Conservation (phyloP, 1,139 yeast species). For the Protomyces macrosporus region DNA sequence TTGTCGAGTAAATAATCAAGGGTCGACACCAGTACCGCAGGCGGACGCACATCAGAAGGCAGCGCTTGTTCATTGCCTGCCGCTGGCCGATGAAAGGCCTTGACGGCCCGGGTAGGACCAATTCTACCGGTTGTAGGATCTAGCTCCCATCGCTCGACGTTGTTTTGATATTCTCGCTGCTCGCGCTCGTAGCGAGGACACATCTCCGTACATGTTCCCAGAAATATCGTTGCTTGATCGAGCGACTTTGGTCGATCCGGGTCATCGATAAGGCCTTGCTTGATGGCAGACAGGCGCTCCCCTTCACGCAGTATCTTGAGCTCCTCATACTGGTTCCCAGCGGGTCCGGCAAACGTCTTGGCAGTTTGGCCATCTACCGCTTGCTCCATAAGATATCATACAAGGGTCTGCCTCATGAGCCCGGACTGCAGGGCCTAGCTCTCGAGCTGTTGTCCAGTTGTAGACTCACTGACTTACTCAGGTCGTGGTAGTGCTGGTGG, state of each 20-base stretch:
- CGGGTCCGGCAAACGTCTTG: slow-evolving; percentile 35
- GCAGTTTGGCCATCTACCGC: not conserved
- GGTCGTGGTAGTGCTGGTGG: too few relatives aligned
- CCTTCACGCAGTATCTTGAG: slow-evolving; percentile 62
- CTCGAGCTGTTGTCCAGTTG: too few relatives aligned
- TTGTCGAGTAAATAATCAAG: slow-evolving; percentile 29
- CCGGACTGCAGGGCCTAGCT: too few relatives aligned
- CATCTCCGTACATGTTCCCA: slow-evolving; percentile 88
- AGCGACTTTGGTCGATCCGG: slow-evolving; percentile 77
- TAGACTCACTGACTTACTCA: too few relatives aligned
- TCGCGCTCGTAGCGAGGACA: slow-evolving; percentile 92
- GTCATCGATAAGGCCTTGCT: slow-evolving; percentile 75
- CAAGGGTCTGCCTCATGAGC: too few relatives aligned
- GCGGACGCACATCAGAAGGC: slow-evolving; percentile 97
- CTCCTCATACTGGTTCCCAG: slow-evolving; percentile 26
- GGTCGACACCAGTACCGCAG: slow-evolving; percentile 51
- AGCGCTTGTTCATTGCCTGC: slow-evolving; percentile 98
- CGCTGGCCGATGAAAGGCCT: slow-evolving; percentile 94
- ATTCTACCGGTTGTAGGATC: slow-evolving; percentile 58
- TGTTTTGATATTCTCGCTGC: slow-evolving; percentile 80
- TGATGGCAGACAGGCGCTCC: slow-evolving; percentile 78
- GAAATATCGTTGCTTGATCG: slow-evolving; percentile 78
- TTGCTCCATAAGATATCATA: not conserved
- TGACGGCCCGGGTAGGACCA: slow-evolving; percentile 62
- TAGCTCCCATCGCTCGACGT: slow-evolving; percentile 72